Evolutionary conservation across 306 rosid species (phyloP).

Genomic region (Canavalia gladiata): DNA sequence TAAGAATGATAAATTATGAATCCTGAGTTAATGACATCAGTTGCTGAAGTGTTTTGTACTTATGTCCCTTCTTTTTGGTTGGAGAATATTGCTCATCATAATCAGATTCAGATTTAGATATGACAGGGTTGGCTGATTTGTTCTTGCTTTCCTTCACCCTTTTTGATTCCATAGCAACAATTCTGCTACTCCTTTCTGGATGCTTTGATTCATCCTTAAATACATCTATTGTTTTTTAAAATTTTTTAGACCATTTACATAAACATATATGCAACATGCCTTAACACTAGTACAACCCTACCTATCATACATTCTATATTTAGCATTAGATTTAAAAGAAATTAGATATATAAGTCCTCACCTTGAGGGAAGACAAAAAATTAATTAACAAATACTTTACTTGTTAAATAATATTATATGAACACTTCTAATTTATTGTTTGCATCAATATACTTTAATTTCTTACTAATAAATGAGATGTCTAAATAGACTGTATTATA

Average conservation of each 20-base stretch:
- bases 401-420: no score
- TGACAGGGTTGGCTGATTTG: no score
- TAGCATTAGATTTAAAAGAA: background rate
- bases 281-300: background rate
- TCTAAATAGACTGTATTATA: no score
- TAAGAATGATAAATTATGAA: background rate
- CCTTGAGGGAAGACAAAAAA: no score
- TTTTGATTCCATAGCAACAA: background rate
- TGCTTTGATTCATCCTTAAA: background rate
- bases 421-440: no score
- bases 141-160: no score
- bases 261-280: background rate
- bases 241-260: background rate
- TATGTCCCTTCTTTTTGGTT: no score
- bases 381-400: no score
- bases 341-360: no score
- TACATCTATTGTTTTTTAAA: background rate
- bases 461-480: no score
- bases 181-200: background rate
- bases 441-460: no score
- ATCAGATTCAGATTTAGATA: background rate
- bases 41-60: no score
- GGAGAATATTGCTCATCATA: background rate
- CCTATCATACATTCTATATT: background rate
- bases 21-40: background rate